Evolutionary conservation across 2,329 filamentous ascomycete genomes (phyloP).

Genomic region (Xylaria sp.): DNA sequence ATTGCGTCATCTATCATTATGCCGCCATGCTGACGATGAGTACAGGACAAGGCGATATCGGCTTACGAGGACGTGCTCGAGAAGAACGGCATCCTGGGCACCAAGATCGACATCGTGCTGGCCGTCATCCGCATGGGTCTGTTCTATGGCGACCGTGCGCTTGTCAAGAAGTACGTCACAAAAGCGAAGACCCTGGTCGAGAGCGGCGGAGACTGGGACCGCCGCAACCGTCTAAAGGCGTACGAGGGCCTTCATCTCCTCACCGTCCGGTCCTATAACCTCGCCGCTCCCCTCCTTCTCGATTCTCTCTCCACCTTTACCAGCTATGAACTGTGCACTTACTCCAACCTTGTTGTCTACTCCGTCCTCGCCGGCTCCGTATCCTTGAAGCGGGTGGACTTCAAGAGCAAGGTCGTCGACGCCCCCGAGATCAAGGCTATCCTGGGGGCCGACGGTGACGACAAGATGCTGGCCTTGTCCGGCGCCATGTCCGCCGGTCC

Average conservation of each 20-base stretch:
- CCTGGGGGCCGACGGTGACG: conserved; percentile 81
- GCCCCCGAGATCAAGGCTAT: conserved; percentile 98
- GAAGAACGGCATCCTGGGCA: conserved; percentile 95
- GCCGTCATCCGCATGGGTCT: conserved; percentile 95
- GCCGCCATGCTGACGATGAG: background rate
- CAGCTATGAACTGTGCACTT: conserved; percentile 97
- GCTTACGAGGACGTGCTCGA: conserved; percentile 94
- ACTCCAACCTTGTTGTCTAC: conserved; percentile 94
- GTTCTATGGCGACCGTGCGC: conserved; percentile 92
- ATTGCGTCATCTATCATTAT: background rate
- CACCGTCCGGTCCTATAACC: conserved; percentile 88
- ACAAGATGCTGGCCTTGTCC: conserved; percentile 83
- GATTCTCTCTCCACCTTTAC: conserved; percentile 98
- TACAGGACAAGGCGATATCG: conserved; percentile 89
- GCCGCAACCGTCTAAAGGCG: conserved; percentile 96
- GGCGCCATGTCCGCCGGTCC: conserved; percentile 85
- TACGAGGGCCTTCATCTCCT: conserved; percentile 96
- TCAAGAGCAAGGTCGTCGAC: conserved; percentile 99
- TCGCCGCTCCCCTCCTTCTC: conserved; percentile 90
- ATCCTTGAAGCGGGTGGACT: conserved; percentile 94
- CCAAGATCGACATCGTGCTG: conserved; percentile 96
- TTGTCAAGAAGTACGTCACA: conserved; percentile 94
- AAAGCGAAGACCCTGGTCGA: conserved; percentile 91
- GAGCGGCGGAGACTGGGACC: conserved; percentile 97
- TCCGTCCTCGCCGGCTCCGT: conserved; percentile 94